These are phyloP conservation scores for Annulohypoxylon nitens DNA, from an alignment of 495 filamentous ascomycete species.

Conservation along the genomic window DNA sequence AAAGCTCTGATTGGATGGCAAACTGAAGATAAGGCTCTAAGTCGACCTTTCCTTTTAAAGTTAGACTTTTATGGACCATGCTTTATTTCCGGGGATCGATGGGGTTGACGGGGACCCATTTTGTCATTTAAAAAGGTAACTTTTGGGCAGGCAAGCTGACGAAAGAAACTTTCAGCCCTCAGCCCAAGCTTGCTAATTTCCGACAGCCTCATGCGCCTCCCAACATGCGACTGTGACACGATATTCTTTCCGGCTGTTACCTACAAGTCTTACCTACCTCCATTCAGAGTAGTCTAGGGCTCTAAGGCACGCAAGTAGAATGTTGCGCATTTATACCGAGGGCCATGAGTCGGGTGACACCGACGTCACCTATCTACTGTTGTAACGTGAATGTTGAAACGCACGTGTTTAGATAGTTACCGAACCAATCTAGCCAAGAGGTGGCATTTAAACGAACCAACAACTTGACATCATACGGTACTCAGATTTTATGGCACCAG, in stretches of 20 bases:
- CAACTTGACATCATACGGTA: slow-evolving; percentile 36
- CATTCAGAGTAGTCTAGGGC: background rate
- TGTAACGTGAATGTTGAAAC: background rate
- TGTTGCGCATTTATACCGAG: no score
- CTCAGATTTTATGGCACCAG: background rate
- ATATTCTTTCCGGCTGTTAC: slow-evolving; percentile 8
- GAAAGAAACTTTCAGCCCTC: slow-evolving; percentile 24
- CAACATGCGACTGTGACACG: slow-evolving; percentile 37
- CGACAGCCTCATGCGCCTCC: slow-evolving; percentile 38
- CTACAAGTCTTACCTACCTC: no score
- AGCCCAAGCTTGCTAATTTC: slow-evolving; percentile 32
- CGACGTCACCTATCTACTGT: background rate
- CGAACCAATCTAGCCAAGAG: slow-evolving; percentile 18
- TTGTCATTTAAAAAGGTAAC: slow-evolving; percentile 33
- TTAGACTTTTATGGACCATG: slow-evolving; percentile 19
- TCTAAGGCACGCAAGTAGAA: background rate
- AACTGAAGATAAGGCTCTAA: slow-evolving; percentile 39
- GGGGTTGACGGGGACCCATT: slow-evolving; percentile 7
- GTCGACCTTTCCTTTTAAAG: slow-evolving; percentile 15
- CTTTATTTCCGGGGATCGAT: slow-evolving; percentile 39
- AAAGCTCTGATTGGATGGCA: slow-evolving; percentile 31
- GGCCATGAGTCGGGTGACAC: slow-evolving; percentile 19
- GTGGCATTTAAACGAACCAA: slow-evolving; percentile 2
- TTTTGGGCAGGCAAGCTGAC: slow-evolving; percentile 14
- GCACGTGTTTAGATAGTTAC: slow-evolving; percentile 18